phyloP scores from a whole-genome alignment of 805 yeast species.

The Saturnispora sanitii region DNA sequence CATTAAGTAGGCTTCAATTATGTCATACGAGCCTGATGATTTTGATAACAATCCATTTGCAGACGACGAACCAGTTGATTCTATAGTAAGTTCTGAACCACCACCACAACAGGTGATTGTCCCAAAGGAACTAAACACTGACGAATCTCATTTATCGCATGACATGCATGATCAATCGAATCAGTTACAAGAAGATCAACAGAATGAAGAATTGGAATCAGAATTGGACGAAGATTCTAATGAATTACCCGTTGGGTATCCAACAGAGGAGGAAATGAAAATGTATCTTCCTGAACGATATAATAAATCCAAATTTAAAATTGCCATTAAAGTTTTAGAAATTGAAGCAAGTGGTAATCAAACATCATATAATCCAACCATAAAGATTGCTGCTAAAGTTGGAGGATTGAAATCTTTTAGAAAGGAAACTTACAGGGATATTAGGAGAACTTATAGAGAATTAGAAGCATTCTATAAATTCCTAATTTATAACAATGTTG shows the following conservation, averaged over 20 bases:
- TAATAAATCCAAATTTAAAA: conserved; percentile 28
- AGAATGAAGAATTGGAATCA: not conserved
- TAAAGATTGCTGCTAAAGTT: conserved; percentile 54
- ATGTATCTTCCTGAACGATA: conserved; percentile 43
- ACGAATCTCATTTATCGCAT: too few relatives aligned
- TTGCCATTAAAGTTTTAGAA: conserved; percentile 50
- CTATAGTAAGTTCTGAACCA: conserved; percentile 1
- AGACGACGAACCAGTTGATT: conserved; percentile 28
- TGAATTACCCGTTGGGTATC: conserved; percentile 5
- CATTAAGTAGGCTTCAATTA: conserved; percentile 27
- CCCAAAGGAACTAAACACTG: not conserved
- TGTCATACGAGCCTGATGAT: conserved; percentile 38
- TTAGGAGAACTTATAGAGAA: conserved; percentile 76
- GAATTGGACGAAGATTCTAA: not conserved
- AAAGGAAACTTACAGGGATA: conserved; percentile 55
- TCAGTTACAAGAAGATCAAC: too few relatives aligned
- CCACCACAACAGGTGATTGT: not conserved
- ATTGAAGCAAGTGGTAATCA: conserved; percentile 55
- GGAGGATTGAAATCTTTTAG: conserved; percentile 66
- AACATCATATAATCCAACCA: conserved; percentile 65
- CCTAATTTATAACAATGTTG: conserved; percentile 72
- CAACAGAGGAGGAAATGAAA: conserved; percentile 34
- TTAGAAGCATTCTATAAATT: conserved; percentile 67
- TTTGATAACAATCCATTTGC: conserved; percentile 56
- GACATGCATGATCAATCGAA: too few relatives aligned